Conservation (phyloP, 805 yeast species). For the Metschnikowia rubicola region DNA sequence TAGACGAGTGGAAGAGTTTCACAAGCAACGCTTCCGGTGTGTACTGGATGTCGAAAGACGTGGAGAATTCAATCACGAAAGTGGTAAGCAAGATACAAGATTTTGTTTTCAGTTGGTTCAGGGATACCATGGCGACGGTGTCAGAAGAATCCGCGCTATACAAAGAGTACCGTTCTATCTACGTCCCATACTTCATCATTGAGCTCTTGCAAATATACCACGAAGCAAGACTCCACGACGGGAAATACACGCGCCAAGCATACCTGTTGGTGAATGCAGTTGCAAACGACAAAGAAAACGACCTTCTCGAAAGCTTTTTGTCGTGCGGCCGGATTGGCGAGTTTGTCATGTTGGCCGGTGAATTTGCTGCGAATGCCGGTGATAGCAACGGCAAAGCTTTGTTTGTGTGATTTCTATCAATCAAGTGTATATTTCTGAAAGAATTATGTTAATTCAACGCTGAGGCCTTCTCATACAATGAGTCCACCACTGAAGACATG, state of each 20-base stretch:
- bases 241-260: constrained; percentile 52
- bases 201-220: constrained; percentile 57
- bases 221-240: constrained; percentile 34
- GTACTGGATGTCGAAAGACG: constrained; percentile 29
- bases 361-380: constrained; percentile 52
- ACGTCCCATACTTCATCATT: constrained; percentile 69
- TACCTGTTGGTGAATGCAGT: constrained; percentile 57
- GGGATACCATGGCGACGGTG: constrained; percentile 21
- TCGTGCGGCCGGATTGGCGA: constrained; percentile 53
- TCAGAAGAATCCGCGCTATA: constrained; percentile 38
- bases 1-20: constrained; percentile 50
- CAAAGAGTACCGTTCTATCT: constrained; percentile 57
- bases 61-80: constrained; percentile 37
- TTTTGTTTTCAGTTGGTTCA: constrained; percentile 37
- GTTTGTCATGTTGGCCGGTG: constrained; percentile 51
- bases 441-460: constrained; percentile 52
- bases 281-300: constrained; percentile 59
- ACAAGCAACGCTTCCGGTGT: constrained; percentile 11
- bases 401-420: constrained; percentile 22
- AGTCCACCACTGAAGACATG: constrained; percentile 84
- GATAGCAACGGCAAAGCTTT: constrained; percentile 40
- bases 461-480: constrained; percentile 90
- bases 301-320: constrained; percentile 59
- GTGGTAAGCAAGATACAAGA: constrained; percentile 26
- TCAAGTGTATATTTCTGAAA: constrained; percentile 7